A percentile compares a stretch with the other conserved stretches of the same genome.
phyloP scores from a whole-genome alignment of 495 filamentous ascomycete species.

The Baudoinia panamericana region DNA sequence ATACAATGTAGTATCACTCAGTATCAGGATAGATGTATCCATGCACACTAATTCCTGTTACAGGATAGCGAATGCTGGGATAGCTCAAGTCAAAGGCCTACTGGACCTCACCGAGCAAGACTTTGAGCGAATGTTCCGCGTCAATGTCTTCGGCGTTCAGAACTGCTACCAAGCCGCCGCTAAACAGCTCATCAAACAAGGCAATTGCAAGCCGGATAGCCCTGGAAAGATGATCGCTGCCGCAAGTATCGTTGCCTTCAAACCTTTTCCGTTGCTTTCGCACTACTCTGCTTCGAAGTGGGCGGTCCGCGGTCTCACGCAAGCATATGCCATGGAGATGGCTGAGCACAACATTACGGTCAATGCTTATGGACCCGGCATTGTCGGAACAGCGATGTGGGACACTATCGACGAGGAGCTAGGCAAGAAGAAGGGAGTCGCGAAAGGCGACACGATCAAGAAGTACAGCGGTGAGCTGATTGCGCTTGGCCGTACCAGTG shows the following conservation, averaged over 20 bases:
- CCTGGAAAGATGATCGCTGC: constrained; percentile 41
- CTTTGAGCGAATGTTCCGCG: constrained; percentile 36
- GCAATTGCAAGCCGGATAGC: constrained; percentile 4
- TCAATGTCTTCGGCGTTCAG: constrained; percentile 46
- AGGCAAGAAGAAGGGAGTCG: constrained; percentile 32
- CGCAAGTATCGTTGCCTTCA: constrained; percentile 41
- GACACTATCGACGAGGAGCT: constrained; percentile 43
- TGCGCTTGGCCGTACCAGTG: constrained; percentile 38
- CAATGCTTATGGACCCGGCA: constrained; percentile 50
- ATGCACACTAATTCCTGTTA: background rate
- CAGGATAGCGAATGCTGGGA: constrained; percentile 47
- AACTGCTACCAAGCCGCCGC: constrained; percentile 44
- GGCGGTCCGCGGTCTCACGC: constrained; percentile 46
- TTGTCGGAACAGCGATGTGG: constrained; percentile 51
- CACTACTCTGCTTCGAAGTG: constrained; percentile 48
- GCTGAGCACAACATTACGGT: constrained; percentile 44
- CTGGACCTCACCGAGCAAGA: constrained; percentile 41
- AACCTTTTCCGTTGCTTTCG: constrained; percentile 37
- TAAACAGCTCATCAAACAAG: constrained; percentile 41
- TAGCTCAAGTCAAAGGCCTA: constrained; percentile 40
- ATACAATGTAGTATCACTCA: constrained; percentile 31
- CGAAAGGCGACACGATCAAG: constrained; percentile 40
- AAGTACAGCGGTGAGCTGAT: constrained; percentile 36
- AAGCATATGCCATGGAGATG: constrained; percentile 45
- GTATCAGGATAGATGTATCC: background rate